Base-by-base conservation (phyloP, 1,284 basidiomycete genomes). In the Violaceomyces palustris region DNA sequence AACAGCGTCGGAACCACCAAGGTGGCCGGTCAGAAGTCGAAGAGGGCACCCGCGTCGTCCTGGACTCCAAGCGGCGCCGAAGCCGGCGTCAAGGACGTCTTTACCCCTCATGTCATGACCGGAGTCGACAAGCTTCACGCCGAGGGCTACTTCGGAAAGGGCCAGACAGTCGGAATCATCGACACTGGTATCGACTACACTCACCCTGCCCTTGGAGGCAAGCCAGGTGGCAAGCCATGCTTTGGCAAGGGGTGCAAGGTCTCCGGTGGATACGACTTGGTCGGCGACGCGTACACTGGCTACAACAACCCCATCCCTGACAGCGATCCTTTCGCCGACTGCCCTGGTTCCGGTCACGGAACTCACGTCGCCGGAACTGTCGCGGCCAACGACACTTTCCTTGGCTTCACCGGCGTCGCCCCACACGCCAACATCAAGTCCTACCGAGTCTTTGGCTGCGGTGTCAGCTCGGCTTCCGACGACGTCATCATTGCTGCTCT, bases 361-460 rank as follows among this genome's bases (percentile, higher is more conserved):
- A 82, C 83, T 1, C 80, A 83, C 64, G 80, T 83, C 24, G 79
- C 79, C 35, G 83, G 83, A 39, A 83, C 83, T 57, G 80, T 86
- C 38, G 82, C 78, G 14, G 81, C 81, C 23, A 74, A 81, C 49
- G 79, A 80, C 39, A 64, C 54, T 21, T 28, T 33, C 1, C 42
- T 57, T 31, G 55, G 54, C 38, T 62, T 57, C 50, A 68, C 62
- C 28, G 62, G 63, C 41, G 60, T 64, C 30, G 58, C 55, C 12
- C 50, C 57, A 2, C 43, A 52, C 21, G 47, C 66, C 58, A 42
- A 55, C 17, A 24, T 62, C 25, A 74, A 72, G 35, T 53, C 61
- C 19, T 77, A 77, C 69, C 61, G 75, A 35, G 66, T 75, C 33
- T 77, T 77, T 46, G 69, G 73, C 6, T 78, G 77, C 57, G 40